Evolutionary conservation across 139 green algal genomes (phyloP).

Genomic region (Tetradesmus obliquus): DNA sequence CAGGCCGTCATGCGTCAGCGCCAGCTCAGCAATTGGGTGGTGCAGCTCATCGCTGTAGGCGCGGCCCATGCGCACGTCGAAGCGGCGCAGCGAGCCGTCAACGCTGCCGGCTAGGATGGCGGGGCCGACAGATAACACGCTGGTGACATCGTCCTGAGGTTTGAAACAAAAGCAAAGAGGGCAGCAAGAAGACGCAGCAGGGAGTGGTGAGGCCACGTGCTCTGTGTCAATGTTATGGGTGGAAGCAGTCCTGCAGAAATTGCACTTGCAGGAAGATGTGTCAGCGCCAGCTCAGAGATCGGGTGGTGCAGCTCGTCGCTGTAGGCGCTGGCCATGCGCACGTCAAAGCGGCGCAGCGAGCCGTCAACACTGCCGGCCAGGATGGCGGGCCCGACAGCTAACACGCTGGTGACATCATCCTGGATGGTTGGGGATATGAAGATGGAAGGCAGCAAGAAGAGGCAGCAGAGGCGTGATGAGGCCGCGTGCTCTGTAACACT

Average conservation of each 20-base stretch:
- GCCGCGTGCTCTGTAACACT: no score
- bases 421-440: conserved; percentile 33
- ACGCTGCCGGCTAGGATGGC: conserved; percentile 81
- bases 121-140: conserved; percentile 58
- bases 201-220: background rate
- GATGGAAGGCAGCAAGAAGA: background rate
- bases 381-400: conserved; percentile 67
- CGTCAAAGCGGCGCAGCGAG: conserved; percentile 88
- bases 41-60: conserved; percentile 80
- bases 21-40: conserved; percentile 75
- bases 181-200: background rate
- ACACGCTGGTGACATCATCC: conserved; percentile 91
- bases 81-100: conserved; percentile 88
- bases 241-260: no score
- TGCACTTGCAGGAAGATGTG: background rate
- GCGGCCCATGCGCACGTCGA: conserved; percentile 88
- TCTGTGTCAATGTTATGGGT: no score
- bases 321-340: conserved; percentile 80
- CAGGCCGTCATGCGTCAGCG: conserved; percentile 57
- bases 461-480: background rate
- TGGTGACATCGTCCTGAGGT: conserved; percentile 88
- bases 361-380: conserved; percentile 85
- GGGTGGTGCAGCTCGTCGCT: conserved; percentile 82
- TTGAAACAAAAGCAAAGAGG: background rate
- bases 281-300: conserved; percentile 69